Percentiles rank a stretch among this genome's conserved stretches.
Conservation (phyloP, 1,284 basidiomycete species). For the Hemileia vastatrix region DNA sequence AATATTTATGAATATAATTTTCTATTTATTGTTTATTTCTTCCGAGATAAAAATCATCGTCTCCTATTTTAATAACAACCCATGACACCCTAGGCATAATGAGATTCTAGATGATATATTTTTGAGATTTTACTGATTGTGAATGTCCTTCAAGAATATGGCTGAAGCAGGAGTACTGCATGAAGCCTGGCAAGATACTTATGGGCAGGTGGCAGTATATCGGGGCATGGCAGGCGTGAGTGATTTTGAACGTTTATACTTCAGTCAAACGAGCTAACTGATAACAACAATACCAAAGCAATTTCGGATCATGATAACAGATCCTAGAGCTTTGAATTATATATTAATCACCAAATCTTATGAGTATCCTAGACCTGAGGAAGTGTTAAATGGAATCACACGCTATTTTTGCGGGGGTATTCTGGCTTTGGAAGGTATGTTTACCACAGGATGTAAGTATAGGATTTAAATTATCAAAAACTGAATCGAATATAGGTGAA, state of each 20-base stretch:
- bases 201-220: neutral
- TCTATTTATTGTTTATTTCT: no score
- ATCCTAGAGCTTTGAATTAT: conserved; percentile 55
- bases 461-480: neutral
- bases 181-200: neutral
- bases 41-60: neutral
- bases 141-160: no score
- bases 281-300: neutral
- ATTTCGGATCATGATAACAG: conserved; percentile 53
- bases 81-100: neutral
- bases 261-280: neutral
- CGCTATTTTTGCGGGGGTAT: conserved; percentile 41
- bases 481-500: conserved; percentile 45
- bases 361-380: conserved; percentile 59
- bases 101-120: no score
- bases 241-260: neutral
- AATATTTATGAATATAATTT: no score
- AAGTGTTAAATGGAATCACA: conserved; percentile 53
- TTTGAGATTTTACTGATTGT: no score
- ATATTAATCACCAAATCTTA: conserved; percentile 55
- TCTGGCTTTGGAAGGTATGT: neutral
- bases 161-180: neutral
- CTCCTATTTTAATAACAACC: neutral
- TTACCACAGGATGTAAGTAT: neutral
- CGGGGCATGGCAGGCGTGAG: neutral